Percentiles rank a stretch among this genome's conserved stretches.
Conservation (phyloP, 257 asterid species). For the Petunia secreta region DNA sequence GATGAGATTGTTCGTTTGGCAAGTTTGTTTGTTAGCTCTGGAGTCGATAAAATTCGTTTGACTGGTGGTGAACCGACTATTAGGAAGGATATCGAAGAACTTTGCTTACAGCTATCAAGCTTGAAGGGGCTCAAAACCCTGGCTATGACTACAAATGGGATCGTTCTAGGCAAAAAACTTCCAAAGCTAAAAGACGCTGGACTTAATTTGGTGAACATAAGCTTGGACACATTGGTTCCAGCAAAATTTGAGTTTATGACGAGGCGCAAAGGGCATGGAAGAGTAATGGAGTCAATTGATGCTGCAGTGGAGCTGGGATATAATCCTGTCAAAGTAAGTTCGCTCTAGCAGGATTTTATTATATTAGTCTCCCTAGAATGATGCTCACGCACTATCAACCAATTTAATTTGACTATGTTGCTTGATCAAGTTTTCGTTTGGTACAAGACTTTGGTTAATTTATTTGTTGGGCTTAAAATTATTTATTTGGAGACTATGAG, state of each 20-base stretch:
- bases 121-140: slow-evolving; percentile 75
- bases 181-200: slow-evolving; percentile 81
- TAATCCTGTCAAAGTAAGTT: slow-evolving; percentile 83
- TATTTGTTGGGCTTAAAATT: background rate
- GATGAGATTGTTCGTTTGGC: slow-evolving; percentile 80
- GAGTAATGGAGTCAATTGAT: slow-evolving; percentile 82
- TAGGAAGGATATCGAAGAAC: slow-evolving; percentile 85
- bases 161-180: slow-evolving; percentile 73
- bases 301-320: slow-evolving; percentile 80
- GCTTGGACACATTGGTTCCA: slow-evolving; percentile 92
- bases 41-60: slow-evolving; percentile 85
- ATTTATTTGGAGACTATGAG: background rate
- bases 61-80: slow-evolving; percentile 96
- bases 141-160: slow-evolving; percentile 94
- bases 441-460: background rate
- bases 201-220: slow-evolving; percentile 76
- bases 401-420: slow-evolving; percentile 9
- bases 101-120: slow-evolving; percentile 70
- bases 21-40: slow-evolving; percentile 79
- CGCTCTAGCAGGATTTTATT: slow-evolving; percentile 13
- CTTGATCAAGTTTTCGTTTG: background rate
- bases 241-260: slow-evolving; percentile 95
- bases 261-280: slow-evolving; percentile 88
- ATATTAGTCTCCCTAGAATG: background rate
- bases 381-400: background rate